Percentiles rank a stretch among this genome's conserved stretches.
These are phyloP conservation scores for Linum trigynum DNA, from an alignment of 345 rosid genomes.

Conservation along the genomic window DNA sequence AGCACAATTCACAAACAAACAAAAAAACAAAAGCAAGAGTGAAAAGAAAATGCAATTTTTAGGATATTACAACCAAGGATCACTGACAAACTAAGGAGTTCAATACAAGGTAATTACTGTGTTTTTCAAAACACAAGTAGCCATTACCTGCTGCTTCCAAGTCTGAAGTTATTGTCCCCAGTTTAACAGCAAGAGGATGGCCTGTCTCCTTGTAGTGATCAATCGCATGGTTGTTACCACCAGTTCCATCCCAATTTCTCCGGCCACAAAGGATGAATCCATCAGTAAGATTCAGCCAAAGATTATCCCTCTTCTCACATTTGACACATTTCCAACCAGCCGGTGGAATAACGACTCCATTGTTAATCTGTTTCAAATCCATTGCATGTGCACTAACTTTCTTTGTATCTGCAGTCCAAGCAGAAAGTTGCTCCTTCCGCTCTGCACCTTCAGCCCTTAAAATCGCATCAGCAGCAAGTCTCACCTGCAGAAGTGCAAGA, in stretches of 20 bases:
- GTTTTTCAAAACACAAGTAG: conserved; percentile 16
- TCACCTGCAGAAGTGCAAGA: conserved; percentile 42
- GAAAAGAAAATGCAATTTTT: too few species aligned
- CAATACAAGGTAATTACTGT: background rate
- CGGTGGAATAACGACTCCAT: conserved; percentile 71
- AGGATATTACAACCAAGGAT: background rate
- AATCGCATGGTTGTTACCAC: conserved; percentile 94
- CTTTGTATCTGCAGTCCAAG: conserved; percentile 94
- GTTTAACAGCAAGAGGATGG: conserved; percentile 93
- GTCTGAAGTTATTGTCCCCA: conserved; percentile 92
- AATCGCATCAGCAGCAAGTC: conserved; percentile 80
- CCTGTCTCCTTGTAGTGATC: conserved; percentile 79
- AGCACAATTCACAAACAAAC: too few species aligned
- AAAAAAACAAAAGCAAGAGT: too few species aligned
- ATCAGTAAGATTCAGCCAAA: conserved; percentile 95
- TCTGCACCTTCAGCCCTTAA: conserved; percentile 80
- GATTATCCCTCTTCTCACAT: conserved; percentile 87
- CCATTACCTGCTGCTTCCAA: conserved; percentile 91
- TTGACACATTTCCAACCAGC: conserved; percentile 86
- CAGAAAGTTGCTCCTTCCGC: conserved; percentile 74
- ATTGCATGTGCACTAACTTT: conserved; percentile 63
- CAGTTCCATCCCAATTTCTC: conserved; percentile 95
- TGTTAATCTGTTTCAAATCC: conserved; percentile 64
- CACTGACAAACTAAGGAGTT: background rate
- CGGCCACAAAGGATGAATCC: conserved; percentile 97